A percentile compares a stretch with the other conserved stretches of the same genome.
phyloP scores from a whole-genome alignment of 495 filamentous ascomycete species.

The Glonium stellatum region DNA sequence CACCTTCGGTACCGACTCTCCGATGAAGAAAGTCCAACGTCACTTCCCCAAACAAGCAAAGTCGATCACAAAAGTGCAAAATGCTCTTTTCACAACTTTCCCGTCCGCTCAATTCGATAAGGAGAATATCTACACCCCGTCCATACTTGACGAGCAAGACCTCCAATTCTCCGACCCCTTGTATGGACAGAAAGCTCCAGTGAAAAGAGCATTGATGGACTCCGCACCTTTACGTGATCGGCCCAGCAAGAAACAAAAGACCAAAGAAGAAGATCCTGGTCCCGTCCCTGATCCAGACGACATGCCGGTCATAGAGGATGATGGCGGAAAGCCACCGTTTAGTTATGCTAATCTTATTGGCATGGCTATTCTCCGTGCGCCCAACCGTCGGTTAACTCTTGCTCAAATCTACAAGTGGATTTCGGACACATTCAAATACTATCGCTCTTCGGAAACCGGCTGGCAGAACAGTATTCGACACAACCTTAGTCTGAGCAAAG shows the following conservation, averaged over 20 bases:
- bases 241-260: conserved; percentile 52
- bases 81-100: conserved; percentile 59
- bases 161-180: conserved; percentile 16
- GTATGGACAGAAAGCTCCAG: conserved; percentile 52
- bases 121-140: conserved; percentile 54
- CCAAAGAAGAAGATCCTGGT: conserved; percentile 39
- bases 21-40: conserved; percentile 55
- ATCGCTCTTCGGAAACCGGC: conserved; percentile 71
- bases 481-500: conserved; percentile 95
- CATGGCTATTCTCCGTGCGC: conserved; percentile 89
- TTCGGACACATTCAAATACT: conserved; percentile 83
- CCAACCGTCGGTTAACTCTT: conserved; percentile 75
- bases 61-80: conserved; percentile 44
- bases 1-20: conserved; percentile 73
- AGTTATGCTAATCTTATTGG: conserved; percentile 96
- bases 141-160: conserved; percentile 9
- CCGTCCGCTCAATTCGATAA: conserved; percentile 52
- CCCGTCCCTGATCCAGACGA: conserved; percentile 64
- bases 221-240: conserved; percentile 62
- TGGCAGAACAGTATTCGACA: conserved; percentile 99
- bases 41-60: conserved; percentile 29
- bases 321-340: conserved; percentile 79
- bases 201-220: conserved; percentile 49
- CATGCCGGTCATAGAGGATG: conserved; percentile 75
- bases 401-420: conserved; percentile 99